These are phyloP conservation scores for Balakata baccata DNA, from an alignment of 345 rosid species.

Conservation along the genomic window DNA sequence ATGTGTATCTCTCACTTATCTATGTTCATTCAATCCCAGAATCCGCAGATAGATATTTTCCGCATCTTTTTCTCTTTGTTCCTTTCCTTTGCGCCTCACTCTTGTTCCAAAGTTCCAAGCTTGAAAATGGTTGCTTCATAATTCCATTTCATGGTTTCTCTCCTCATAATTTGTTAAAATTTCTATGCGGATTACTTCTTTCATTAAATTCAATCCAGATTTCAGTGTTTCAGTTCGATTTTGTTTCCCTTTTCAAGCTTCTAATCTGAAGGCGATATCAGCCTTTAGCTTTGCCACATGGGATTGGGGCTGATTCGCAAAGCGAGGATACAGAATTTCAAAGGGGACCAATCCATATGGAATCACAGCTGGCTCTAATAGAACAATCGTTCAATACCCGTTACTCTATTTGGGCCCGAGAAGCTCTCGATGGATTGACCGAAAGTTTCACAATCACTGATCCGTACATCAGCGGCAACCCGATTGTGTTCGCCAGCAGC, in stretches of 20 bases:
- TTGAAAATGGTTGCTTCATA: not conserved
- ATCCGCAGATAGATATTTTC: slow-evolving; percentile 28
- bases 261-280: not conserved
- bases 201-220: not conserved
- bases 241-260: not conserved
- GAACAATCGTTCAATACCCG: slow-evolving; percentile 47
- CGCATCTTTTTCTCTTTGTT: not conserved
- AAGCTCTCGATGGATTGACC: slow-evolving; percentile 68
- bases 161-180: not conserved
- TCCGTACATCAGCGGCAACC: slow-evolving; percentile 78
- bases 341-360: slow-evolving; percentile 45
- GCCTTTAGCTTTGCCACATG: slow-evolving; percentile 43
- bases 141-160: not conserved
- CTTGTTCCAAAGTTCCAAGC: not conserved
- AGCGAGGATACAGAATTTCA: slow-evolving; percentile 13
- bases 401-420: slow-evolving; percentile 53
- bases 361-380: slow-evolving; percentile 44
- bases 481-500: slow-evolving; percentile 77
- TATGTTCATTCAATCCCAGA: slow-evolving; percentile 18
- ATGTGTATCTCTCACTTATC: slow-evolving; percentile 23
- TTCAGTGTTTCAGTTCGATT: not conserved
- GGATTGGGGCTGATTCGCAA: slow-evolving; percentile 43
- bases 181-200: not conserved
- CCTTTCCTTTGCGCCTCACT: not conserved
- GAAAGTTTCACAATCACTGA: slow-evolving; percentile 86